Percentiles rank a stretch among this genome's conserved stretches.
These are phyloP conservation scores for Tolypocladium paradoxum DNA, from an alignment of 2,329 filamentous ascomycete genomes.

Conservation along the genomic window DNA sequence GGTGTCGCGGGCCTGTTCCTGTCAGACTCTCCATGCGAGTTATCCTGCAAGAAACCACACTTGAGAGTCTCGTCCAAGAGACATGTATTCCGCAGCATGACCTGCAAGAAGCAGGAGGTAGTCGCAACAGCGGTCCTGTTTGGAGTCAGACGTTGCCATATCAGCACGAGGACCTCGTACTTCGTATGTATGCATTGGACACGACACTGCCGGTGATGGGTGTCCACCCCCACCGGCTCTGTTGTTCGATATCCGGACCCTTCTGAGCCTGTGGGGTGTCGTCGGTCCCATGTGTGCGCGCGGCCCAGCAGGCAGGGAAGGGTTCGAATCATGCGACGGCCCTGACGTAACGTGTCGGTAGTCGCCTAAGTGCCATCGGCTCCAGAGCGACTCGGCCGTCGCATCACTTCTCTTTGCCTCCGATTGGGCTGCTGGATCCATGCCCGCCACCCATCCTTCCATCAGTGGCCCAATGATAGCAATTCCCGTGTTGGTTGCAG, in stretches of 20 bases:
- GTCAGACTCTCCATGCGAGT: too few species aligned
- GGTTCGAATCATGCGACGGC: background rate
- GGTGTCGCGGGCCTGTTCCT: background rate
- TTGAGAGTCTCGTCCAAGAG: background rate
- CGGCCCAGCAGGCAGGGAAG: background rate
- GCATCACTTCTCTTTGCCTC: background rate
- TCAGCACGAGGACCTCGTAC: background rate
- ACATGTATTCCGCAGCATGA: background rate
- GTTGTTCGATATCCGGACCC: background rate
- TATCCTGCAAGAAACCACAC: background rate
- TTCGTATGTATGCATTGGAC: background rate
- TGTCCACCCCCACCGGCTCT: background rate
- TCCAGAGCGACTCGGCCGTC: conserved; percentile 1
- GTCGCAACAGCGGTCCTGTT: background rate
- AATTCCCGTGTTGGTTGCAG: background rate
- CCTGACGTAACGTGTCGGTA: conserved; percentile 7
- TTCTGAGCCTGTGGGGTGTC: background rate
- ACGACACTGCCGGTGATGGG: background rate
- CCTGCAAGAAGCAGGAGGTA: background rate
- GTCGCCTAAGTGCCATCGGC: conserved; percentile 1
- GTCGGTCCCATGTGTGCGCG: background rate
- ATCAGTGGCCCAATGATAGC: background rate
- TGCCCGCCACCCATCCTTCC: background rate
- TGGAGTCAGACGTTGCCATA: background rate
- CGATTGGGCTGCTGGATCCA: background rate